Conservation (phyloP, 2,329 filamentous ascomycete species). For the Colletotrichum navitas region DNA sequence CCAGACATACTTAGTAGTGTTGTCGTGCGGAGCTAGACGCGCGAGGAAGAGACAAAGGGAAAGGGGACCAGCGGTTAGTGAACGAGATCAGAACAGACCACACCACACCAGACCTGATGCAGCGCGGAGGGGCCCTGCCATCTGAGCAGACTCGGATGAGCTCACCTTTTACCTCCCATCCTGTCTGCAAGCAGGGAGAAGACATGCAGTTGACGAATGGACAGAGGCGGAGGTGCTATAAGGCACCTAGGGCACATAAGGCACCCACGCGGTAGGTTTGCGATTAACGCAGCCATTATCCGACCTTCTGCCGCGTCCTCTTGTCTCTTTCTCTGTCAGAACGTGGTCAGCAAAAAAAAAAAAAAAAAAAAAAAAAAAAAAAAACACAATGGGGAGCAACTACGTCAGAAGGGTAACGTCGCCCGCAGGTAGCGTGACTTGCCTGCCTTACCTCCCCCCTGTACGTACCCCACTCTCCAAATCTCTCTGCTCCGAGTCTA, state of each 20-base stretch:
- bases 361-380: not conserved
- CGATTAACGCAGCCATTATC: slow-evolving; percentile 7
- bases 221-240: not conserved
- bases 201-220: not conserved
- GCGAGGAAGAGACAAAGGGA: not conserved
- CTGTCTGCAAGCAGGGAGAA: not conserved
- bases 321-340: slow-evolving; percentile 5
- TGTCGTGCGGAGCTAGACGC: slow-evolving; percentile 7
- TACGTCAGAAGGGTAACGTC: slow-evolving; percentile 36
- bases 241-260: not conserved
- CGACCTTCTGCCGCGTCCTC: slow-evolving; percentile 8
- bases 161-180: not conserved
- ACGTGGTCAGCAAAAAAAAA: slow-evolving; percentile 9
- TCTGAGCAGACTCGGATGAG: not conserved
- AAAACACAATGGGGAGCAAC: slow-evolving; percentile 1
- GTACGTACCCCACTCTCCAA: slow-evolving; percentile 36
- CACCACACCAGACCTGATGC: slow-evolving; percentile 2
- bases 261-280: not conserved
- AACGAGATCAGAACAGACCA: too few species aligned
- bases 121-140: slow-evolving; percentile 12
- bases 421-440: slow-evolving; percentile 16
- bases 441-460: slow-evolving; percentile 13
- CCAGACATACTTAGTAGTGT: slow-evolving; percentile 15
- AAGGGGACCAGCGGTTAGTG: not conserved
- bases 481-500: slow-evolving; percentile 32